Conservation (phyloP, 1,284 basidiomycete species). For the Singerocomus inundabilis region DNA sequence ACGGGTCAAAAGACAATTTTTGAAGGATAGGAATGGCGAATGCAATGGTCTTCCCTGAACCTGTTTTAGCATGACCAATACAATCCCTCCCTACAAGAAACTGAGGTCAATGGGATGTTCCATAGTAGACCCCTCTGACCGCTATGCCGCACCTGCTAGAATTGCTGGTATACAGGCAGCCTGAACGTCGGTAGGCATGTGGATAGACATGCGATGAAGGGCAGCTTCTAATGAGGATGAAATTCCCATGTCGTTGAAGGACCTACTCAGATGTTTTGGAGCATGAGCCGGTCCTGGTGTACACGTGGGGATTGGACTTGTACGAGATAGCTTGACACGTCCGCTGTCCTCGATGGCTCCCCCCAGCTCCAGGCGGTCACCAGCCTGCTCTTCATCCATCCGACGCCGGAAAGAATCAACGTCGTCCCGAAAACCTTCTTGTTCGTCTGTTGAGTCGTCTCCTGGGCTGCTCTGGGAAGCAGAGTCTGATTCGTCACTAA, state of each 20-base stretch:
- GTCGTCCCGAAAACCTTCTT: slow-evolving; percentile 1
- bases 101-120: background rate
- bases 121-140: background rate
- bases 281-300: background rate
- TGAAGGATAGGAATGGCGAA: slow-evolving; percentile 97
- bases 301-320: background rate
- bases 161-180: slow-evolving; percentile 87
- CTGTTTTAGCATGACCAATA: slow-evolving; percentile 97
- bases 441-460: slow-evolving; percentile 11
- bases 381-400: background rate
- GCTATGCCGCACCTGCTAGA: slow-evolving; percentile 59
- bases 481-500: slow-evolving; percentile 5
- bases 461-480: slow-evolving; percentile 3
- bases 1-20: slow-evolving; percentile 83
- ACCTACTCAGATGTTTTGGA: slow-evolving; percentile 12
- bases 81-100: slow-evolving; percentile 70
- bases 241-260: slow-evolving; percentile 75
- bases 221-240: slow-evolving; percentile 69
- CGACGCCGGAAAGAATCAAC: background rate
- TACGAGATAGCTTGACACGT: slow-evolving; percentile 15
- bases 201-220: slow-evolving; percentile 83
- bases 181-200: slow-evolving; percentile 87
- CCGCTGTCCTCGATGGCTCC: slow-evolving; percentile 13
- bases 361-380: background rate
- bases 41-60: slow-evolving; percentile 96